Percentiles rank a stretch among this genome's conserved stretches.
These are phyloP conservation scores for Salix exigua DNA, from an alignment of 345 rosid species.

Conservation along the genomic window DNA sequence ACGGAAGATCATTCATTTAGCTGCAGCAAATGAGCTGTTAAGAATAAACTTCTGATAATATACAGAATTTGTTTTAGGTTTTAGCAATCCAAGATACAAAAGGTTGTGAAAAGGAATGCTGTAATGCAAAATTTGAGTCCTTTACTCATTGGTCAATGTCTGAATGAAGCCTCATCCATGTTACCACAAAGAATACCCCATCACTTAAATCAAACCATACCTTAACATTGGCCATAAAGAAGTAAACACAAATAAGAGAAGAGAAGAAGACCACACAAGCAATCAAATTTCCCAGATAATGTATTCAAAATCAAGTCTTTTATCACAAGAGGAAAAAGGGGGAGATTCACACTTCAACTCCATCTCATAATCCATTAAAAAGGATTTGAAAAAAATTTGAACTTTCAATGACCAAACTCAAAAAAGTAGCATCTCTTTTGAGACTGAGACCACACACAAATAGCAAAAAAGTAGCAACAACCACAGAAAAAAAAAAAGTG, in stretches of 20 bases:
- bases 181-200: no score
- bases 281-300: background rate
- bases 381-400: background rate
- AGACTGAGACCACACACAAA: background rate
- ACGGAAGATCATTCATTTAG: background rate
- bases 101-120: background rate
- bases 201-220: no score
- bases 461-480: background rate
- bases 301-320: background rate
- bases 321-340: background rate
- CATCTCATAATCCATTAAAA: background rate
- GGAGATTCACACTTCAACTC: background rate
- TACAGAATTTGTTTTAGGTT: background rate
- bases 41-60: background rate
- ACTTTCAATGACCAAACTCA: background rate
- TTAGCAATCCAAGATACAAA: background rate
- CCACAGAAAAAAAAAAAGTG: background rate
- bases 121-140: background rate
- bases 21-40: background rate
- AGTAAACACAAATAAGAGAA: background rate
- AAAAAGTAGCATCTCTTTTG: background rate
- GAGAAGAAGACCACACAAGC: background rate
- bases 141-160: background rate
- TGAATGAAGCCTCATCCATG: background rate
- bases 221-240: background rate